Evolutionary conservation across 495 filamentous ascomycete genomes (phyloP).

Genomic region (Trichoderma reesei): DNA sequence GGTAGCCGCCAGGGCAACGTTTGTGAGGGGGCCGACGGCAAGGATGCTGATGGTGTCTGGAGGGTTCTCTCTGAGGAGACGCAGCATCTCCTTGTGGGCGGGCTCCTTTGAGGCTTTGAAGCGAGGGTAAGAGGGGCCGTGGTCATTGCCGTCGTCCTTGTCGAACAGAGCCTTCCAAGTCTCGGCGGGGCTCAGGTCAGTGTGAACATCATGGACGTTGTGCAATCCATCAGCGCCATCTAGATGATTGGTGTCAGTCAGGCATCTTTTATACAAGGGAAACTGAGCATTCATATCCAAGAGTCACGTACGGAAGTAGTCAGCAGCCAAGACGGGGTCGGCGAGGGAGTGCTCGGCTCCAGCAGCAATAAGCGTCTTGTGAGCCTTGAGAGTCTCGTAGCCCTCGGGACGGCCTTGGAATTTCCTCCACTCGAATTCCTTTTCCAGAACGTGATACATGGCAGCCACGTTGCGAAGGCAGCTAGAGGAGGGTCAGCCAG

Average conservation of each 20-base stretch:
- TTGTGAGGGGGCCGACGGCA: conserved; percentile 83
- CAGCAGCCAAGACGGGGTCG: conserved; percentile 71
- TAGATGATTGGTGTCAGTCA: conserved; percentile 24
- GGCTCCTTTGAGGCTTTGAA: conserved; percentile 65
- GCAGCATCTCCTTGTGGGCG: conserved; percentile 78
- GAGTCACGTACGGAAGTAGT: conserved; percentile 71
- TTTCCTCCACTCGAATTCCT: conserved; percentile 77
- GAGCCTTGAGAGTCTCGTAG: conserved; percentile 56
- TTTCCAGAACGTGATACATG: conserved; percentile 86
- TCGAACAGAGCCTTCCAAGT: conserved; percentile 80
- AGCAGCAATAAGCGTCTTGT: conserved; percentile 74
- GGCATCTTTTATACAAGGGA: background rate
- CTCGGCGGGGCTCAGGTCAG: conserved; percentile 72
- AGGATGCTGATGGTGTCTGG: conserved; percentile 79
- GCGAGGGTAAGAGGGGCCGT: conserved; percentile 34
- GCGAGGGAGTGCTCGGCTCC: conserved; percentile 79
- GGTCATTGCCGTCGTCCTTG: conserved; percentile 33
- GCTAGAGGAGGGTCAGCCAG: conserved; percentile 30
- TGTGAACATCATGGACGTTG: conserved; percentile 85
- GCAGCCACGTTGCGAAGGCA: conserved; percentile 85
- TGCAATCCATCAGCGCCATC: conserved; percentile 87
- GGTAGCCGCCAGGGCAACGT: conserved; percentile 77
- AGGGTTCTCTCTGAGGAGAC: conserved; percentile 65
- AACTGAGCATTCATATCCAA: background rate
- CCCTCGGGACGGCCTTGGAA: conserved; percentile 52